Evolutionary conservation across 176 grass and related monocot species (phyloP).

Genomic region (Panicum miliaceum): DNA sequence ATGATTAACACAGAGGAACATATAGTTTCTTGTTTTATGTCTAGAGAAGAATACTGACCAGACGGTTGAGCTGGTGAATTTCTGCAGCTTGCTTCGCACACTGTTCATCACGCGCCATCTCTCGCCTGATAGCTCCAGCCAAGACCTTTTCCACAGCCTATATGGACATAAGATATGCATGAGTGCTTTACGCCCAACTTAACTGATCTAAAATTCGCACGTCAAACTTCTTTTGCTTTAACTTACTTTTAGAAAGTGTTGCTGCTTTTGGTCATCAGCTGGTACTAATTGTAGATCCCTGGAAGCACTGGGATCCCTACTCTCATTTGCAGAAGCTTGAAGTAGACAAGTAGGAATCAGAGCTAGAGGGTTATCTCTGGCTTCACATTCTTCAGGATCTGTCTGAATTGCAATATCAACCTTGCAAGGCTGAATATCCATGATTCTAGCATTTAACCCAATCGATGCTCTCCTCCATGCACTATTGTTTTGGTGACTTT

Average conservation of each 20-base stretch:
- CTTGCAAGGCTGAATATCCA: slow-evolving; percentile 72
- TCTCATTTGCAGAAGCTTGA: slow-evolving; percentile 52
- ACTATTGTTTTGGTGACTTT: slow-evolving; percentile 63
- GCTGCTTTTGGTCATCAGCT: slow-evolving; percentile 58
- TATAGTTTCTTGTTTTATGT: slow-evolving; percentile 19
- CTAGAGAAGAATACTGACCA: slow-evolving; percentile 55
- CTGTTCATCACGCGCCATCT: slow-evolving; percentile 87
- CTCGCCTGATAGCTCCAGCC: slow-evolving; percentile 89
- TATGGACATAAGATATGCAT: slow-evolving; percentile 37
- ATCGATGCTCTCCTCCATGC: slow-evolving; percentile 79
- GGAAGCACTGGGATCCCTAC: slow-evolving; percentile 47
- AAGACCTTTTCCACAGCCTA: slow-evolving; percentile 95
- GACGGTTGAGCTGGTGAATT: slow-evolving; percentile 86
- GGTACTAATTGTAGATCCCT: slow-evolving; percentile 70
- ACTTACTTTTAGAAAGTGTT: slow-evolving; percentile 75
- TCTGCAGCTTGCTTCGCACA: slow-evolving; percentile 86
- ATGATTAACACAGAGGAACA: slow-evolving; percentile 19
- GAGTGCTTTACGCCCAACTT: not conserved
- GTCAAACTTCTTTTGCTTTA: slow-evolving; percentile 1
- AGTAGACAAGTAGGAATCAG: slow-evolving; percentile 51
- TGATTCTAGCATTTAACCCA: slow-evolving; percentile 67
- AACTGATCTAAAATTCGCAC: not conserved
- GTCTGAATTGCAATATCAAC: slow-evolving; percentile 89
- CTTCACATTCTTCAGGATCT: slow-evolving; percentile 59
- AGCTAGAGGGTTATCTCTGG: slow-evolving; percentile 59